These are phyloP conservation scores for Colletotrichum tropicicola DNA, from an alignment of 2,329 filamentous ascomycete species.

Conservation along the genomic window DNA sequence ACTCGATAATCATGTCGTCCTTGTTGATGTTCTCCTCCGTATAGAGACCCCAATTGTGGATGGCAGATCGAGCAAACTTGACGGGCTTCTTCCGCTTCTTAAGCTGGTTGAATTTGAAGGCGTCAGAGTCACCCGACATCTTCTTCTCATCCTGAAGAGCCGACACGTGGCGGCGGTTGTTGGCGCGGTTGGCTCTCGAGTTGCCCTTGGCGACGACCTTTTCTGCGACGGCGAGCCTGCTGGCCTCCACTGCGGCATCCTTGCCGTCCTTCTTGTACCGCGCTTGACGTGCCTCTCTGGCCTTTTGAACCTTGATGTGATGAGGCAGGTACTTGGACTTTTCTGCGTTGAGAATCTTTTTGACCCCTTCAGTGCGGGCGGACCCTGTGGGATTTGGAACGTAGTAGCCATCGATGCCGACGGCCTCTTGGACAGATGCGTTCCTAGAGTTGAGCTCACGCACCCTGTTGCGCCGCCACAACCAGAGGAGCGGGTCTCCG, in stretches of 20 bases:
- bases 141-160: slow-evolving; percentile 97
- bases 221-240: slow-evolving; percentile 76
- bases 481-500: slow-evolving; percentile 61
- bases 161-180: slow-evolving; percentile 92
- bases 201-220: slow-evolving; percentile 87
- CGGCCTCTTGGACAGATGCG: slow-evolving; percentile 39
- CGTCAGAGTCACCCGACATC: slow-evolving; percentile 85
- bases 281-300: slow-evolving; percentile 90
- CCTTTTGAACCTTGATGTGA: slow-evolving; percentile 94
- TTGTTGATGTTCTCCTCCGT: slow-evolving; percentile 97
- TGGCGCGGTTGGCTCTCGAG: slow-evolving; percentile 92
- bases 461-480: slow-evolving; percentile 66
- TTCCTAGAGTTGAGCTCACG: slow-evolving; percentile 60
- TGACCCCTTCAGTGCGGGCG: slow-evolving; percentile 90
- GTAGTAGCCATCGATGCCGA: slow-evolving; percentile 73
- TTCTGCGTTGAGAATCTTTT: slow-evolving; percentile 95
- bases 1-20: slow-evolving; percentile 99
- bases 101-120: slow-evolving; percentile 96
- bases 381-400: slow-evolving; percentile 86
- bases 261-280: slow-evolving; percentile 72
- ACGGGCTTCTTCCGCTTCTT: slow-evolving; percentile 99
- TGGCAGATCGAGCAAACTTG: slow-evolving; percentile 95
- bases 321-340: slow-evolving; percentile 98
- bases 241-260: slow-evolving; percentile 75
- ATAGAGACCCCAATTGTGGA: slow-evolving; percentile 98